These are phyloP conservation scores for Raddia guianensis DNA, from an alignment of 176 grass and related monocot genomes.

Conservation along the genomic window DNA sequence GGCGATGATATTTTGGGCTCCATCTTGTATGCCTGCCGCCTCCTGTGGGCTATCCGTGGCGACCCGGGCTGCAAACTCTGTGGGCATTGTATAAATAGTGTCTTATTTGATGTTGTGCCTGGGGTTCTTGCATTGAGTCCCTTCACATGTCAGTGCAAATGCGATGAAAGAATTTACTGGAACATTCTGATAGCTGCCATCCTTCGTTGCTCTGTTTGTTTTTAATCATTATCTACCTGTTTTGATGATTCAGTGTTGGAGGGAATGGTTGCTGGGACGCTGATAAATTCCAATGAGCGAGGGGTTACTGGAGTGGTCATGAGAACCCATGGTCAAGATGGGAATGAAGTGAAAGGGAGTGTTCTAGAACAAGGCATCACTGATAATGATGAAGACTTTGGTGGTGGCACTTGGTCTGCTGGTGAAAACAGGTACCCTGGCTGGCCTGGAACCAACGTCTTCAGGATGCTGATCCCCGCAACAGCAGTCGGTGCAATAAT, in stretches of 20 bases:
- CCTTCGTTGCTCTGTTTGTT: background rate
- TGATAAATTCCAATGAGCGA: constrained; percentile 5
- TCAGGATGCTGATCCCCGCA: constrained; percentile 51
- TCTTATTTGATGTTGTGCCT: background rate
- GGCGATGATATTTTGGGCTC: background rate
- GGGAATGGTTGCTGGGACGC: constrained; percentile 34
- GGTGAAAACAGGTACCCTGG: constrained; percentile 45
- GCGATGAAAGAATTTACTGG: background rate
- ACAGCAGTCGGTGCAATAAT: constrained; percentile 39
- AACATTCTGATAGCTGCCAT: background rate
- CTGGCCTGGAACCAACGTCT: constrained; percentile 53
- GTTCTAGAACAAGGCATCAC: background rate
- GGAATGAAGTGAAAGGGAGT: background rate
- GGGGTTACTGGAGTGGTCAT: background rate
- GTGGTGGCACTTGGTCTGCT: constrained; percentile 30
- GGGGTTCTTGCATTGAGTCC: background rate
- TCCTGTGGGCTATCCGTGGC: background rate
- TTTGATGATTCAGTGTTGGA: constrained; percentile 42
- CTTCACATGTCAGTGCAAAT: background rate
- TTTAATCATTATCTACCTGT: background rate
- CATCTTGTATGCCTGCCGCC: background rate
- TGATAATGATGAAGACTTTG: constrained; percentile 18
- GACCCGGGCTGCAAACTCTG: background rate
- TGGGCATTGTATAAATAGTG: background rate
- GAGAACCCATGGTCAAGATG: constrained; percentile 17